Evolutionary conservation across 805 yeast genomes (phyloP), one percentile per base, ranked within the genome.

Genomic region (Danielozyma ontarioensis): DNA sequence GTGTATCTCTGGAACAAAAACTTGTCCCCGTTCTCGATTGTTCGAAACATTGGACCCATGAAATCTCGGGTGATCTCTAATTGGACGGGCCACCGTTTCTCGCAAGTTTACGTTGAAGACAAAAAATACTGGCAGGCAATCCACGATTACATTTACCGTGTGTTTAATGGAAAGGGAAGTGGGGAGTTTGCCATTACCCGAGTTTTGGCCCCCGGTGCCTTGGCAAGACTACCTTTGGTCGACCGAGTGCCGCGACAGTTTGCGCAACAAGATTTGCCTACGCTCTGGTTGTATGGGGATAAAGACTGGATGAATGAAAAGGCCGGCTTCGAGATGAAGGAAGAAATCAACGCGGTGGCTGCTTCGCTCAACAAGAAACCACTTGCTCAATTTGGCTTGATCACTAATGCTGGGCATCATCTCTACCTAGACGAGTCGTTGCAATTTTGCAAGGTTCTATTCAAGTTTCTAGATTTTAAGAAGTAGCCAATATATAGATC

Each of bases 281-380:
- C 76, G 1, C 51, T 77, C 19, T 77, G 83, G 80, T 40, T 78
- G 16, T 80, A 80, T 45, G 87, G 87, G 7, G 84, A 78, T 38
- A 59, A 55, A 25, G 87, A 80, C 51, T 80, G 87, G 87, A 80
- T 80, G 86, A 74, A 74, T 39, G 72, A 66, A 33, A 68, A 64
- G 29, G 83, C 80, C 10, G 87, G 87, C 2, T 50, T 29, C 23
- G 50, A 45, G 21, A 52, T 52, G 50, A 42, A 39, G 7, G 36
- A 44, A 25, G 58, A 53, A 25, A 51, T 53, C 32, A 19, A 19
- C 22, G n/a, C n/a, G n/a, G n/a, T n/a, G n/a, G n/a, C n/a, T n/a
- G n/a, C n/a, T n/a, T 6, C 22, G 8, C 10, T 19, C 8, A 19
- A 19, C 22, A 44, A 34, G 23, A 36, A 48, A 6, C n/a, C n/a